These are phyloP conservation scores for Sergeia podlipaevii DNA, from an alignment of 208 protist species.

Conservation along the genomic window DNA sequence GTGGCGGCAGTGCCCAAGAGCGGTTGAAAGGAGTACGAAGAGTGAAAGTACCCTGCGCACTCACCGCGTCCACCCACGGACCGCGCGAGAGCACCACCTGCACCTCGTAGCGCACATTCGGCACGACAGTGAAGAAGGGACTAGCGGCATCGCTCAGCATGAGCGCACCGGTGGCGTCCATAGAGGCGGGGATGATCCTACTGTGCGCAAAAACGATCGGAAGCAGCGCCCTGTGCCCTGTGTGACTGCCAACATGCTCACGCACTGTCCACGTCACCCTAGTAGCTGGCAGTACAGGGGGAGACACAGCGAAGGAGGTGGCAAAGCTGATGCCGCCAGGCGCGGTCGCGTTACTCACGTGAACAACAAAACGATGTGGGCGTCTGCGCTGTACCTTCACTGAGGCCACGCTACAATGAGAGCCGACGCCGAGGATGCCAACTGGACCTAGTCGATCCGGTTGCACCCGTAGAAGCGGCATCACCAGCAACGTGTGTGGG, in stretches of 20 bases:
- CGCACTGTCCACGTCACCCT: slow-evolving; percentile 55
- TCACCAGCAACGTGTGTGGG: slow-evolving; percentile 80
- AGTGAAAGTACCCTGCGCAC: slow-evolving; percentile 28
- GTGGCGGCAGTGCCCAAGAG: slow-evolving; percentile 29
- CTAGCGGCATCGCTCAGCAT: slow-evolving; percentile 26
- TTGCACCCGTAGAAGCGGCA: slow-evolving; percentile 58
- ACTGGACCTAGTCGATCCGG: slow-evolving; percentile 57
- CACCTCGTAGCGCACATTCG: slow-evolving; percentile 51
- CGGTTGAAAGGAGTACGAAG: slow-evolving; percentile 57
- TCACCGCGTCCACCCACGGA: background rate
- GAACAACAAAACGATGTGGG: background rate
- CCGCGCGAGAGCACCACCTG: slow-evolving; percentile 22
- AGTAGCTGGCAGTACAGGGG: slow-evolving; percentile 45
- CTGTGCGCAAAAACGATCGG: slow-evolving; percentile 28
- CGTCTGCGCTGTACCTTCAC: background rate
- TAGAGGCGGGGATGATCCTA: slow-evolving; percentile 19
- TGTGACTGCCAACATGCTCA: background rate
- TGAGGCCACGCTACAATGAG: slow-evolving; percentile 51
- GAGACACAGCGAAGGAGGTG: slow-evolving; percentile 45
- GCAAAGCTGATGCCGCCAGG: slow-evolving; percentile 24
- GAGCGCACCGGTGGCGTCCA: slow-evolving; percentile 13
- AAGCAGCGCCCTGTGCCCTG: too few relatives aligned
- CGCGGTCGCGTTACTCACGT: slow-evolving; percentile 12
- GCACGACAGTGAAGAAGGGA: slow-evolving; percentile 48
- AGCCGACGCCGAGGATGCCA: slow-evolving; percentile 49